Base-by-base conservation (phyloP, 768 basidiomycete species). In the Collybiopsis confluens region DNA sequence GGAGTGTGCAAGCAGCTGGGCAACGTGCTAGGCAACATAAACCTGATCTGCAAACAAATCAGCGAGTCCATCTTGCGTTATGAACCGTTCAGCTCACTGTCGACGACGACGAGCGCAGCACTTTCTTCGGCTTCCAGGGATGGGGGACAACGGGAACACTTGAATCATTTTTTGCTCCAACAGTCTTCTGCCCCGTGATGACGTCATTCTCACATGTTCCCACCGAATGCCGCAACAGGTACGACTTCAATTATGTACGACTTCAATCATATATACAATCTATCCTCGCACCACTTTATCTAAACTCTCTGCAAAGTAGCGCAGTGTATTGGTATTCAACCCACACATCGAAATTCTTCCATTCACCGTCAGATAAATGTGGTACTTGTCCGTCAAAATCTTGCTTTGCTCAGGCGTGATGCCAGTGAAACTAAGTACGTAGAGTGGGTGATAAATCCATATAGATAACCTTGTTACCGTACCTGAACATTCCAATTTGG, bases 401-500 rank as follows among this genome's bases (percentile, higher is more conserved):
- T 82, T 74, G 67, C 83, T 82, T 66, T 94, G 89, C 18, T 67
- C 73, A 1, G 75, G 66, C 52, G 70, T 83, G 66, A 97, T 75
- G 20, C 93, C 94, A 27, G 92, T 95, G 72, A 89, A 95, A 68
- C 91, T 92, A 66, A 58, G 3, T 33, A 37, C 18, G 48, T 54
- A 18, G 18, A 27, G 13, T 26, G 35, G 44, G 30, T 35, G 16
- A 18, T 36, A 18, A 42, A 38, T 26, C 48, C 47, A 24, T 60
- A 64, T 16, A 55, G 38, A 47, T 58, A 64, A 47, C 10, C 2
- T 33, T 47, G 38, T 36, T 27, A 63, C 76, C 56, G 30, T 67
- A 92, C 85, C 90, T 92, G 79, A 95, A 97, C 95, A 96, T 97
- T 54, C 95, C 96, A 70, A 98, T 98, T 77, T 98, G 97, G 49